Evolutionary conservation across 257 asterid genomes (phyloP), one percentile per base, ranked within the genome.

Genomic region (Orobanche coerulescens): DNA sequence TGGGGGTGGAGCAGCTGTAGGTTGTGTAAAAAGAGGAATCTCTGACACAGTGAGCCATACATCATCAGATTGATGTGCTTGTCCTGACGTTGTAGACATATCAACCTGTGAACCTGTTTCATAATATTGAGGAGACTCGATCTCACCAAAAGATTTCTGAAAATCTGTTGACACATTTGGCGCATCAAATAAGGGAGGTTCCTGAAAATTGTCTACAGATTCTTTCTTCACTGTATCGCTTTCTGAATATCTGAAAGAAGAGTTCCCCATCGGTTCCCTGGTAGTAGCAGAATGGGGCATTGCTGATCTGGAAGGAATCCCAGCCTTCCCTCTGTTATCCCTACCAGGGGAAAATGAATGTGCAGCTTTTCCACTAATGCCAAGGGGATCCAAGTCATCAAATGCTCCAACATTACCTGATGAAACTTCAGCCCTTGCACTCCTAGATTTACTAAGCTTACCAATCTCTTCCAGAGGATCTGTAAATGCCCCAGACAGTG

Each of bases 1-100:
- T 68, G 99, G 99, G 37, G 97, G 96, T 66, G 99, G 91, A 80
- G 97, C 94, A 66, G 76, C 68, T 19, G 97, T 78, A 24, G 95
- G 96, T 71, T 80, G 95, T 2, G 97, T 94, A 56, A 73, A 83
- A 65, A 94, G 97, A 64, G 97, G 97, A 64, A 94, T 73, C 82
- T 94, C 99, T 4, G 90, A 87, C 31, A 87, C 96, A 43, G 90
- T 80, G 62, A 90, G 76, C 99, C 99, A 94, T 56, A 87, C 65
- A 42, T 85, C 96, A 52, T 82, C 97, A 34, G 74, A 70, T 49
- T 81, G 81, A 54, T 75, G 82, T 62, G 60, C 81, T 28, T 67
- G 74, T 69, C 72, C 90, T 72, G 90, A 74, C 66, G 78, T 58
- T 4, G 87, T 80, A 70, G 96, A 74, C 48, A 36, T 59, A 66